Percentiles rank a stretch among this genome's conserved stretches.
Evolutionary conservation across 495 filamentous ascomycete genomes (phyloP).

Genomic region (Rusavskia elegans): DNA sequence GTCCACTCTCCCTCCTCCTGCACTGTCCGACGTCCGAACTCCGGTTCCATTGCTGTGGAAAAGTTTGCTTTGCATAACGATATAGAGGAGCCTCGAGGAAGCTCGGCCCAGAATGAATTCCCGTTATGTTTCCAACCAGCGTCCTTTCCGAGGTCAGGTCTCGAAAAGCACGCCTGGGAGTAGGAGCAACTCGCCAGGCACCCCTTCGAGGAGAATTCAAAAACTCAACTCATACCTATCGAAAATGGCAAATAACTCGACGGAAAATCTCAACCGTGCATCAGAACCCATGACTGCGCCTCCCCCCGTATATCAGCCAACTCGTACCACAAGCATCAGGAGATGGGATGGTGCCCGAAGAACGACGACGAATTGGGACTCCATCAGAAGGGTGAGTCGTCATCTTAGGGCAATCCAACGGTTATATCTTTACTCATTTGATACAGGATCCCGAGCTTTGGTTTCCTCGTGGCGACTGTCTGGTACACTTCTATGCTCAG

Average conservation of each 20-base stretch:
- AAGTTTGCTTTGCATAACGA: neutral
- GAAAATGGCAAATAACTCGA: constrained; percentile 1
- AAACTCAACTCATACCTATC: neutral
- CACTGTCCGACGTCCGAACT: neutral
- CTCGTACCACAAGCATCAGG: constrained; percentile 14
- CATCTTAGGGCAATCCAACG: neutral
- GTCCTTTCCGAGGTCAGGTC: neutral
- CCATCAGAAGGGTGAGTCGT: constrained; percentile 29
- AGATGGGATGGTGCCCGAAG: constrained; percentile 42
- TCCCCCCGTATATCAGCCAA: neutral
- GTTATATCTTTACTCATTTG: neutral
- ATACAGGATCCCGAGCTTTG: constrained; percentile 46
- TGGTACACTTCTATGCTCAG: constrained; percentile 41
- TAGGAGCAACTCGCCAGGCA: neutral
- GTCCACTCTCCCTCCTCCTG: neutral
- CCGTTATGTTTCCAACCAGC: neutral
- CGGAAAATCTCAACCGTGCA: neutral
- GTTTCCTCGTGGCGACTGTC: constrained; percentile 44
- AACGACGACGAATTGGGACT: constrained; percentile 34
- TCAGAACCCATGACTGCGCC: neutral
- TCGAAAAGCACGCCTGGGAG: neutral
- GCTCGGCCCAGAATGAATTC: neutral
- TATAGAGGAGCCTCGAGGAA: neutral
- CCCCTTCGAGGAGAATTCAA: neutral
- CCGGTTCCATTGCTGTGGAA: neutral